Evolutionary conservation across 805 yeast genomes (phyloP).

Genomic region (Yarrowia bubula): DNA sequence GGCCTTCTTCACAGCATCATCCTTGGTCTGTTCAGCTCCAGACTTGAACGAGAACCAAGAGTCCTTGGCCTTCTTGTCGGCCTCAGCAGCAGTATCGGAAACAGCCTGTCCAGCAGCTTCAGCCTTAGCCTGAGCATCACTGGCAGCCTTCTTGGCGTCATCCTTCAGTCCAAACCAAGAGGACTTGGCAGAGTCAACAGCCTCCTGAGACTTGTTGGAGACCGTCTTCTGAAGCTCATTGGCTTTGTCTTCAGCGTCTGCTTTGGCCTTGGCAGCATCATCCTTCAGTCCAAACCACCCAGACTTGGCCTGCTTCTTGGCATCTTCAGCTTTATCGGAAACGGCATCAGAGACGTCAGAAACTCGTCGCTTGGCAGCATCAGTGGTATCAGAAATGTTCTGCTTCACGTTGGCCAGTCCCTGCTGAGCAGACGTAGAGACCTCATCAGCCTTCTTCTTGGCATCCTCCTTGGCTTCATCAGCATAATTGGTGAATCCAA

Average conservation of each 20-base stretch:
- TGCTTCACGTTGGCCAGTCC: constrained; percentile 24
- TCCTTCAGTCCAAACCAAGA: constrained; percentile 12
- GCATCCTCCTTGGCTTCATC: constrained; percentile 5
- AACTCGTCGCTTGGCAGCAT: constrained; percentile 22
- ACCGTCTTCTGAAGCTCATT: background rate
- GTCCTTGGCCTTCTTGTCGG: background rate
- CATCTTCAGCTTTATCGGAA: background rate
- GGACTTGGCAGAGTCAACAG: background rate
- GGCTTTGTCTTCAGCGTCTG: constrained; percentile 2
- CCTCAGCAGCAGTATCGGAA: background rate
- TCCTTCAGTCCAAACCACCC: background rate
- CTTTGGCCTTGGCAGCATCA: background rate
- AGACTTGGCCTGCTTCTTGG: background rate
- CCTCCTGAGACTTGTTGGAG: constrained; percentile 2
- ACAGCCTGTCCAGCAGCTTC: background rate
- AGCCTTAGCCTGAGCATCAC: background rate
- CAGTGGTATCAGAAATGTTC: constrained; percentile 1
- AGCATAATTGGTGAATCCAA: background rate
- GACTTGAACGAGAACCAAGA: background rate
- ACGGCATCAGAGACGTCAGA: background rate
- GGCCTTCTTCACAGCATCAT: background rate
- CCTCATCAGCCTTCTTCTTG: constrained; percentile 19
- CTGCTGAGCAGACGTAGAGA: constrained; percentile 14
- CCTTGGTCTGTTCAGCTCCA: background rate
- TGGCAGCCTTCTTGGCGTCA: background rate